These are phyloP conservation scores for Myxozyma geophila DNA, from an alignment of 805 yeast species.

Conservation along the genomic window DNA sequence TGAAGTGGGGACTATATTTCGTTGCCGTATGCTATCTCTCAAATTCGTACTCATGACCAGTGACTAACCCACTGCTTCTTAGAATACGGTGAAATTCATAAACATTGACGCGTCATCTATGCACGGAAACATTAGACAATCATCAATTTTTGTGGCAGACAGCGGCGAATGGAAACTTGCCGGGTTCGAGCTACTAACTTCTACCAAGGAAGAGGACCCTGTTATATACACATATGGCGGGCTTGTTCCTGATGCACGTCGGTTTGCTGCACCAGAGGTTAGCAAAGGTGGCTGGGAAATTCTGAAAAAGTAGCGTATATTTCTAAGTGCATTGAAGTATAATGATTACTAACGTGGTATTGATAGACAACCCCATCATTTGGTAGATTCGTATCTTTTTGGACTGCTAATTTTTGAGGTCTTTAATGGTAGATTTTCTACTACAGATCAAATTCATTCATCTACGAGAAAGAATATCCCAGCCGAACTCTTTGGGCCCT, in stretches of 20 bases:
- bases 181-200: slow-evolving; percentile 74
- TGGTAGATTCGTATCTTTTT: slow-evolving; percentile 65
- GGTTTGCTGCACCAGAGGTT: slow-evolving; percentile 61
- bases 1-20: slow-evolving; percentile 60
- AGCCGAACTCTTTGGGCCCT: slow-evolving; percentile 45
- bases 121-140: slow-evolving; percentile 64
- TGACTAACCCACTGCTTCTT: not conserved
- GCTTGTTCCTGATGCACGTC: slow-evolving; percentile 44
- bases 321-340: not conserved
- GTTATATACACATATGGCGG: slow-evolving; percentile 44
- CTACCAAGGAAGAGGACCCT: slow-evolving; percentile 53
- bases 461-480: slow-evolving; percentile 46
- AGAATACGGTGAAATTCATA: slow-evolving; percentile 58
- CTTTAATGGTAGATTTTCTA: slow-evolving; percentile 45
- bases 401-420: slow-evolving; percentile 60
- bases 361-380: slow-evolving; percentile 38
- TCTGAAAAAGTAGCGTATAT: slow-evolving; percentile 21
- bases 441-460: slow-evolving; percentile 33
- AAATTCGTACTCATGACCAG: too few relatives aligned
- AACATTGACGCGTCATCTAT: slow-evolving; percentile 60
- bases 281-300: slow-evolving; percentile 51
- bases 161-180: slow-evolving; percentile 83
- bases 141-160: slow-evolving; percentile 66
- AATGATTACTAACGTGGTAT: slow-evolving; percentile 30
- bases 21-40: slow-evolving; percentile 45